These are phyloP conservation scores for Leucosporidium scottii DNA, from an alignment of 768 basidiomycete genomes.

Conservation along the genomic window DNA sequence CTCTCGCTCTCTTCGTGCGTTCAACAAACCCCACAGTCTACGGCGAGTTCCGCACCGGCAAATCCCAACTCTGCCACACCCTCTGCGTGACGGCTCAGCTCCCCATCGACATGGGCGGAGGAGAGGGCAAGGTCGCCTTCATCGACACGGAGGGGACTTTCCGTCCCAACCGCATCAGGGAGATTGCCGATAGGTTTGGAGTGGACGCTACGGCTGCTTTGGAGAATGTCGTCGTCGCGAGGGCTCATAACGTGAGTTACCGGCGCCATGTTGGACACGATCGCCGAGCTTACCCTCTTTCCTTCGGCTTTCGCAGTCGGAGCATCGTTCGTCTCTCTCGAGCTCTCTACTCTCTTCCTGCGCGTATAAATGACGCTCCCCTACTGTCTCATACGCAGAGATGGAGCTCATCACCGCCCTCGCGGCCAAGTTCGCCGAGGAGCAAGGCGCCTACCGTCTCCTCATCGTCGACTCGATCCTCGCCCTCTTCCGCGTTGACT, in stretches of 20 bases:
- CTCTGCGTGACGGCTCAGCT: constrained; percentile 86
- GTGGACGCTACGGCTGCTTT: constrained; percentile 63
- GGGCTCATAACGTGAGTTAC: constrained; percentile 59
- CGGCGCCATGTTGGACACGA: too few relatives aligned
- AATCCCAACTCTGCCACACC: constrained; percentile 92
- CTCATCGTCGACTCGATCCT: constrained; percentile 88
- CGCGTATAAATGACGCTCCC: background rate
- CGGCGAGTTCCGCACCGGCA: constrained; percentile 90
- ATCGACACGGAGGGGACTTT: constrained; percentile 70
- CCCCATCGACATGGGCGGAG: constrained; percentile 63
- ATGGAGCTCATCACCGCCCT: constrained; percentile 90
- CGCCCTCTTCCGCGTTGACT: constrained; percentile 79
- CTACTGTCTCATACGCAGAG: constrained; percentile 37
- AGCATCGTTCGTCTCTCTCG: constrained; percentile 59
- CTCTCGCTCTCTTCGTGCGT: too few relatives aligned
- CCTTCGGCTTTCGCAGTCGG: constrained; percentile 47
- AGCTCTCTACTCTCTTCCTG: background rate
- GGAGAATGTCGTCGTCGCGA: constrained; percentile 49
- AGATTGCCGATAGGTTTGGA: constrained; percentile 87
- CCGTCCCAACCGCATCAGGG: constrained; percentile 82
- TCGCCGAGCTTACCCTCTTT: too few relatives aligned
- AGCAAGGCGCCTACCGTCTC: constrained; percentile 40
- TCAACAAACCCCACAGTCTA: constrained; percentile 52
- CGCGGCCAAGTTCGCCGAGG: constrained; percentile 78
- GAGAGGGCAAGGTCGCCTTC: constrained; percentile 37